Percentiles rank a stretch among this genome's conserved stretches.
These are phyloP conservation scores for Detonula confervacea DNA, from an alignment of 352 stramenopile species.

Conservation along the genomic window DNA sequence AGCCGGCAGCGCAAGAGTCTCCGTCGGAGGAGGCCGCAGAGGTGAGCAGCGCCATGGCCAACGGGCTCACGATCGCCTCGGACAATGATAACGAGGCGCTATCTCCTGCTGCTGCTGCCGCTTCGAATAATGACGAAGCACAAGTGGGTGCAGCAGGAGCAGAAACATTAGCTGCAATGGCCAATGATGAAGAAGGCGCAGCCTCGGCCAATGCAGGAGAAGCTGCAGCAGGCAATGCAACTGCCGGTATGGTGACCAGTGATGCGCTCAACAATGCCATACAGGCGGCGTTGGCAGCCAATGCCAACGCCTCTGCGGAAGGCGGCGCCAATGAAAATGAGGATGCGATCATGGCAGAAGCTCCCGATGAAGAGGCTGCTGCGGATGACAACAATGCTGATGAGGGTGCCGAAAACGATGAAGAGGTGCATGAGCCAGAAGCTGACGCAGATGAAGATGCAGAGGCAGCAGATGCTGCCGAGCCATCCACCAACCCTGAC, in stretches of 20 bases:
- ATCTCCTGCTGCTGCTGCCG: slow-evolving; percentile 15
- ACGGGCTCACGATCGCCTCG: slow-evolving; percentile 24
- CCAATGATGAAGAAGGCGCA: too few species aligned
- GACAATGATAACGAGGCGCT: too few species aligned
- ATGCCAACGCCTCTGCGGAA: slow-evolving; percentile 13
- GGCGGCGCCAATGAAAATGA: not conserved
- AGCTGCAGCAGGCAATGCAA: too few species aligned
- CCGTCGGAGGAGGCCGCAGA: slow-evolving; percentile 16
- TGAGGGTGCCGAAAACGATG: slow-evolving; percentile 49
- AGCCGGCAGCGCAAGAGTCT: slow-evolving; percentile 6
- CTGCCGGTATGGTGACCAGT: too few species aligned
- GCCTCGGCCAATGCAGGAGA: too few species aligned
- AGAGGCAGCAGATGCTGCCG: too few species aligned
- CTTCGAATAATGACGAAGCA: slow-evolving; percentile 19
- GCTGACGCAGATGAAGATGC: slow-evolving; percentile 35
- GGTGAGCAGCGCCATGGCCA: slow-evolving; percentile 26
- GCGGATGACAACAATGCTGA: slow-evolving; percentile 10
- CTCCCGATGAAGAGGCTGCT: not conserved
- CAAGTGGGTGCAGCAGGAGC: too few species aligned
- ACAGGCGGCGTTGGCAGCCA: too few species aligned
- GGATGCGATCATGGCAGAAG: slow-evolving; percentile 10
- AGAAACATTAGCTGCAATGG: too few species aligned
- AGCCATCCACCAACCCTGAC: too few species aligned
- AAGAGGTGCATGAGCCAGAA: not conserved
- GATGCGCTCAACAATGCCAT: too few species aligned